phyloP scores from a whole-genome alignment of 208 protist genomes.

The Trypanosoma caninum region DNA sequence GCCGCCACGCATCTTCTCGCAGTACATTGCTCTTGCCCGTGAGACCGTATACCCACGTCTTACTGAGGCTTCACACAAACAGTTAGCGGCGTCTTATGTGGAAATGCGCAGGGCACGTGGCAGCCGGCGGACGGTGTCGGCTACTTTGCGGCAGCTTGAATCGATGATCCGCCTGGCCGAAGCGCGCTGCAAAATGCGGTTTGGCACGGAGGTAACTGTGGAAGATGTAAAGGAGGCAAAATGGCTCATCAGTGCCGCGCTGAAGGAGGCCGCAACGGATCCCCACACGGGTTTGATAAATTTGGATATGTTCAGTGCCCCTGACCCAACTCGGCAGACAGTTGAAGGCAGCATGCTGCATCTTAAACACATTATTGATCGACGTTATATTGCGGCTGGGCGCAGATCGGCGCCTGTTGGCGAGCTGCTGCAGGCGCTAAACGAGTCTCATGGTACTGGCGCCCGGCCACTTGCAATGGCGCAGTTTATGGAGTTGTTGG shows the following conservation, averaged over 20 bases:
- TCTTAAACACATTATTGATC: constrained; percentile 61
- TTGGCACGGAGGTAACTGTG: constrained; percentile 53
- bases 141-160: constrained; percentile 98
- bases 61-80: constrained; percentile 81
- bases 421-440: constrained; percentile 67
- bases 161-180: constrained; percentile 98
- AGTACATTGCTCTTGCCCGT: constrained; percentile 93
- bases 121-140: constrained; percentile 93
- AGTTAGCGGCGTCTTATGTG: constrained; percentile 94
- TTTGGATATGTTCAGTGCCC: constrained; percentile 87
- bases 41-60: constrained; percentile 81
- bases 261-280: constrained; percentile 88
- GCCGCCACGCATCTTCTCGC: constrained; percentile 70
- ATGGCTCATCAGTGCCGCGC: constrained; percentile 80
- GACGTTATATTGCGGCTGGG: constrained; percentile 42
- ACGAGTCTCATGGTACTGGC: constrained; percentile 50
- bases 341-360: constrained; percentile 79
- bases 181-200: constrained; percentile 91
- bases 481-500: constrained; percentile 83
- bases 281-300: constrained; percentile 86
- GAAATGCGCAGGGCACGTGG: constrained; percentile 87
- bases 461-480: constrained; percentile 51
- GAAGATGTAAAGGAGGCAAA: constrained; percentile 91
- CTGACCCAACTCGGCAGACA: constrained; percentile 74
- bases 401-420: constrained; percentile 40